These are phyloP conservation scores for Arthrobotrys sphaeroides DNA, from an alignment of 2,329 filamentous ascomycete genomes.

Conservation along the genomic window DNA sequence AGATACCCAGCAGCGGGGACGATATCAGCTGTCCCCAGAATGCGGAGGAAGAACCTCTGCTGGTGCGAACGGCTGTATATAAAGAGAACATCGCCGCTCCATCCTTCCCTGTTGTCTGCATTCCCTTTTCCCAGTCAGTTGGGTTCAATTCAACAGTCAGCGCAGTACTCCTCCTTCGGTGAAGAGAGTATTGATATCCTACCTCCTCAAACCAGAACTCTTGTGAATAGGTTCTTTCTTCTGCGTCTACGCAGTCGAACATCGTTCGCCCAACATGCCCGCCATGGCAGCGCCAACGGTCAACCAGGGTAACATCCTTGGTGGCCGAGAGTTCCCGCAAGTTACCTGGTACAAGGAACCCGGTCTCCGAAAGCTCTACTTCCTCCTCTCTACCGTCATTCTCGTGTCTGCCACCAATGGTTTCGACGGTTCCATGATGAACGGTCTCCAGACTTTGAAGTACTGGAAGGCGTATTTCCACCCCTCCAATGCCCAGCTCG, in stretches of 20 bases:
- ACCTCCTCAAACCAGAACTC: constrained; percentile 25
- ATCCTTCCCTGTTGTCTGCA: constrained; percentile 26
- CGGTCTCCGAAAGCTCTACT: constrained; percentile 59
- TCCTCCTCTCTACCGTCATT: constrained; percentile 60
- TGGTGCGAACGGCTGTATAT: constrained; percentile 28
- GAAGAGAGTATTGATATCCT: constrained; percentile 48
- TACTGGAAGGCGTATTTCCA: constrained; percentile 62
- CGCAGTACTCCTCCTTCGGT: constrained; percentile 46
- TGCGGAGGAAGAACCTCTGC: constrained; percentile 27
- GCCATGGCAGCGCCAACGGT: constrained; percentile 45
- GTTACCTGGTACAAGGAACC: constrained; percentile 59
- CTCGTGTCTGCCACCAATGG: constrained; percentile 60
- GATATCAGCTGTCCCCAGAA: constrained; percentile 26
- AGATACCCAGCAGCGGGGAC: constrained; percentile 27
- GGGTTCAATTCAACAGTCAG: constrained; percentile 49
- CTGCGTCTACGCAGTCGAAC: constrained; percentile 43
- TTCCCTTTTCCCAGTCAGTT: constrained; percentile 46
- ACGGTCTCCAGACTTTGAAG: constrained; percentile 63
- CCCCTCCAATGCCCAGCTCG: constrained; percentile 58
- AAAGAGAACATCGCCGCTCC: constrained; percentile 49
- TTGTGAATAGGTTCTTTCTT: constrained; percentile 42
- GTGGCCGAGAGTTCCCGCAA: constrained; percentile 56
- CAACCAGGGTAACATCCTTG: constrained; percentile 56
- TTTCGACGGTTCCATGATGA: constrained; percentile 64
- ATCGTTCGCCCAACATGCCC: constrained; percentile 51